phyloP scores from a whole-genome alignment of 2,329 filamentous ascomycete genomes.

The Cytospora schulzeri region DNA sequence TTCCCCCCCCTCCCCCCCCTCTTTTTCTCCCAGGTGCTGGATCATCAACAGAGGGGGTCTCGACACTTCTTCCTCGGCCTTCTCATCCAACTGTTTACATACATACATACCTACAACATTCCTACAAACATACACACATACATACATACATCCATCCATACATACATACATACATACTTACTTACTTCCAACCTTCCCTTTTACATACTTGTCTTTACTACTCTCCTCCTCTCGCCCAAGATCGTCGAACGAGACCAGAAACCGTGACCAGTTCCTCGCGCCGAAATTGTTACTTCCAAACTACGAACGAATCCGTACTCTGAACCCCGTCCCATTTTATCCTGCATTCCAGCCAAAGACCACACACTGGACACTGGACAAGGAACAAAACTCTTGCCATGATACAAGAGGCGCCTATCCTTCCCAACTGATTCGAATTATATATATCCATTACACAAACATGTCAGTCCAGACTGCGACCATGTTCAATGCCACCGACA shows the following conservation, averaged over 20 bases:
- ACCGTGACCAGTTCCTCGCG: background rate
- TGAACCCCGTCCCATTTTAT: background rate
- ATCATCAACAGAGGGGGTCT: conserved; percentile 12
- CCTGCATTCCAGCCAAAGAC: conserved; percentile 10
- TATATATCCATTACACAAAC: conserved; percentile 13
- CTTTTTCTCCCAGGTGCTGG: conserved; percentile 18
- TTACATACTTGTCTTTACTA: too few species aligned
- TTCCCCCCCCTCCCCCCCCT: background rate
- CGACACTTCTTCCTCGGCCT: background rate
- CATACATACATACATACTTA: too few species aligned
- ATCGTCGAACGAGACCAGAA: background rate
- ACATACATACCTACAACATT: background rate
- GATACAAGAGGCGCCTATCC: conserved; percentile 22
- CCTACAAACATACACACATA: too few species aligned
- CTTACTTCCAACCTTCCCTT: too few species aligned
- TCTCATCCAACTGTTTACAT: too few species aligned
- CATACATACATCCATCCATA: too few species aligned
- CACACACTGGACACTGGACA: too few species aligned
- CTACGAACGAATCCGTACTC: too few species aligned
- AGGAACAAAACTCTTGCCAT: conserved; percentile 18
- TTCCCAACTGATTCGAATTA: conserved; percentile 22
- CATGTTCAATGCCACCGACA: conserved; percentile 30
- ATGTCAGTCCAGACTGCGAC: conserved; percentile 32
- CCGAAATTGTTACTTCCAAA: background rate
- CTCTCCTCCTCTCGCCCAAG: background rate